phyloP scores from a whole-genome alignment of 1,284 basidiomycete species.

The Cerioporus squamosus region DNA sequence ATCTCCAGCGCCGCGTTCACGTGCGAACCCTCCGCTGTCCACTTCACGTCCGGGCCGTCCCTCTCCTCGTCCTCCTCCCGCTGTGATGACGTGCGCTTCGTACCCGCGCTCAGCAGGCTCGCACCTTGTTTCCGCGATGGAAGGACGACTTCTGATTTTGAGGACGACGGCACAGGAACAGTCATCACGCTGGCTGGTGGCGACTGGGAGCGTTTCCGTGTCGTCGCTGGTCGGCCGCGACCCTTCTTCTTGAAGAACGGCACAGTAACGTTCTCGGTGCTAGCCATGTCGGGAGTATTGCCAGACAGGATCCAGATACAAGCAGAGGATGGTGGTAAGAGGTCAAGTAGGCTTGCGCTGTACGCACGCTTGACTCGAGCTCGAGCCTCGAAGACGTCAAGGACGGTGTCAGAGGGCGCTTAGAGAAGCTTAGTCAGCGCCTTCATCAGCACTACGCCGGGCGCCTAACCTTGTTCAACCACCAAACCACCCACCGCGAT shows the following conservation, averaged over 20 bases:
- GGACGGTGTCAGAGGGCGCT: conserved; percentile 15
- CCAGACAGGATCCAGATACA: background rate
- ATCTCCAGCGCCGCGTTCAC: conserved; percentile 72
- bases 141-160: conserved; percentile 73
- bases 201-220: conserved; percentile 72
- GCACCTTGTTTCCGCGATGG: conserved; percentile 69
- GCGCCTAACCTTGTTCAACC: background rate
- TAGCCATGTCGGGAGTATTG: conserved; percentile 36
- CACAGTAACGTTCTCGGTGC: conserved; percentile 53
- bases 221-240: conserved; percentile 72
- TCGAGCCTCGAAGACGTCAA: background rate
- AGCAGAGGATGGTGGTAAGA: background rate
- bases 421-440: conserved; percentile 6
- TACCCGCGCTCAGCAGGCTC: conserved; percentile 83
- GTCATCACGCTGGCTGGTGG: conserved; percentile 46
- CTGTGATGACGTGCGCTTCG: conserved; percentile 75
- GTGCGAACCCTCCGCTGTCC: conserved; percentile 75
- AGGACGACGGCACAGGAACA: conserved; percentile 40
- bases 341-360: background rate
- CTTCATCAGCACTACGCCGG: conserved; percentile 6
- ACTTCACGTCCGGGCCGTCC: conserved; percentile 80
- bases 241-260: conserved; percentile 92
- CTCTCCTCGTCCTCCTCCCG: conserved; percentile 48
- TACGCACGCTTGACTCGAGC: too few species aligned
- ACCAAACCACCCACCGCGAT: background rate